These are phyloP conservation scores for Dryas alaskensis DNA, from an alignment of 306 rosid genomes.

Conservation along the genomic window DNA sequence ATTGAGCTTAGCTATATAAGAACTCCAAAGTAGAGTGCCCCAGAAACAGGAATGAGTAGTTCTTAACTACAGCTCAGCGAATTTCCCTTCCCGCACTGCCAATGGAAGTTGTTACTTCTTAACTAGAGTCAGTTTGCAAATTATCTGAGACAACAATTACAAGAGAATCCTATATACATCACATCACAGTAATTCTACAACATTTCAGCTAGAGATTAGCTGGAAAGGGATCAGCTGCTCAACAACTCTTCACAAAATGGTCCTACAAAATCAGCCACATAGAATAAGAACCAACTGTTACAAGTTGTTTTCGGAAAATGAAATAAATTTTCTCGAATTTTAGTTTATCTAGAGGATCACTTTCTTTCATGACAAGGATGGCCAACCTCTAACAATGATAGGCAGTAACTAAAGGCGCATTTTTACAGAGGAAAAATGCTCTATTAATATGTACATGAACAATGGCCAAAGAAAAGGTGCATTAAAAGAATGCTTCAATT, in stretches of 20 bases:
- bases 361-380: too few relatives aligned
- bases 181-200: not conserved
- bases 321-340: too few relatives aligned
- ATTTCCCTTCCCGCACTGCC: not conserved
- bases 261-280: constrained; percentile 32
- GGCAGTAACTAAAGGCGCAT: too few relatives aligned
- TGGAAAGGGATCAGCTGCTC: constrained; percentile 16
- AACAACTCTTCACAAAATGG: constrained; percentile 17
- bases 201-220: not conserved
- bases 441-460: too few relatives aligned
- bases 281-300: constrained; percentile 2
- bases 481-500: too few relatives aligned
- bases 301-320: not conserved
- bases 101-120: constrained; percentile 8
- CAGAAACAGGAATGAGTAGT: too few relatives aligned
- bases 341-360: too few relatives aligned
- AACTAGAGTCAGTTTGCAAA: not conserved
- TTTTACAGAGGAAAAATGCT: too few relatives aligned
- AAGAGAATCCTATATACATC: not conserved
- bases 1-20: too few relatives aligned
- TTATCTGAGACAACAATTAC: not conserved
- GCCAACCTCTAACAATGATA: too few relatives aligned
- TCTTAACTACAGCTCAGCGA: not conserved
- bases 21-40: too few relatives aligned
- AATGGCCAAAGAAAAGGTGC: too few relatives aligned